Evolutionary conservation across 345 rosid species (phyloP).

Genomic region (Salix viminalis): DNA sequence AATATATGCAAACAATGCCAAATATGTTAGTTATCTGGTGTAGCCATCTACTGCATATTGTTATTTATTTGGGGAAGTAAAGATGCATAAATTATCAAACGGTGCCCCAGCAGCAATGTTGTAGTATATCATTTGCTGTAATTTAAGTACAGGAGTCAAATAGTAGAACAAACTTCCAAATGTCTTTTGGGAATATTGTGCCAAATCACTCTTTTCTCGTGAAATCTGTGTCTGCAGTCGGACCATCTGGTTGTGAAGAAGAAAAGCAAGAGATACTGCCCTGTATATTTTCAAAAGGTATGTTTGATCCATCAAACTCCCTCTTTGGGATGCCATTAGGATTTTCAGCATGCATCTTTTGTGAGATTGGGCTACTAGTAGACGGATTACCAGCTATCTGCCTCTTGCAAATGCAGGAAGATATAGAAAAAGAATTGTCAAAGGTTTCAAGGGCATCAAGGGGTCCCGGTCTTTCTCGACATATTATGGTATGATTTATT

Average conservation of each 20-base stretch:
- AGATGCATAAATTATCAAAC: not conserved
- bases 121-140: not conserved
- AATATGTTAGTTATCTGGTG: not conserved
- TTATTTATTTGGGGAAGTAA: not conserved
- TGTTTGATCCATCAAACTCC: conserved; percentile 15
- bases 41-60: not conserved
- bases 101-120: not conserved
- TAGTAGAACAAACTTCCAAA: not conserved
- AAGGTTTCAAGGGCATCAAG: conserved; percentile 64
- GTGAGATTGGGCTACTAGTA: not conserved
- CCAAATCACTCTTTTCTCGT: conserved; percentile 1
- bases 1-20: not conserved
- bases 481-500: conserved; percentile 60
- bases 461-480: conserved; percentile 59
- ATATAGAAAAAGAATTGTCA: conserved; percentile 75
- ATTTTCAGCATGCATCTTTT: not conserved
- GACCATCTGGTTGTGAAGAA: conserved; percentile 83
- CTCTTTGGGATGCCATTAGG: not conserved
- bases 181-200: not conserved
- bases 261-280: conserved; percentile 78
- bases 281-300: conserved; percentile 93
- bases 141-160: not conserved
- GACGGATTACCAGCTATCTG: conserved; percentile 3
- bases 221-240: conserved; percentile 52
- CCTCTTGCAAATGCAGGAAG: conserved; percentile 51